Conservation (phyloP, 495 filamentous ascomycete genomes). For the Aspergillus indologenus region DNA sequence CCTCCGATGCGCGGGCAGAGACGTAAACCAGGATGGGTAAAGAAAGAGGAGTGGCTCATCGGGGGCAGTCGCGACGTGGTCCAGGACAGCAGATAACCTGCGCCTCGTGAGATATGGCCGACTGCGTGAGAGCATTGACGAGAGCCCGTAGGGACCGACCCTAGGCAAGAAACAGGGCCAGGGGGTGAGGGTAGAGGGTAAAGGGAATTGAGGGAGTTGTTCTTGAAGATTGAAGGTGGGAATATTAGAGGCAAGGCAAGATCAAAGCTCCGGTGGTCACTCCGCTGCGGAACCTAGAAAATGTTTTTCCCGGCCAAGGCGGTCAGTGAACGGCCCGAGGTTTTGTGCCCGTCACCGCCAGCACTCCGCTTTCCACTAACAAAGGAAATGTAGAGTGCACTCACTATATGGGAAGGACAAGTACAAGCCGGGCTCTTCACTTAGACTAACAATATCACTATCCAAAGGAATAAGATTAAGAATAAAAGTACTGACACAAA, state of each 20-base stretch:
- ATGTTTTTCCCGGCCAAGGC: background rate
- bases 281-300: background rate
- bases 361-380: too few species aligned
- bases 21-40: constrained; percentile 43
- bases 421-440: too few species aligned
- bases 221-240: background rate
- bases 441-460: too few species aligned
- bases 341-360: background rate
- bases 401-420: too few species aligned
- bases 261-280: background rate
- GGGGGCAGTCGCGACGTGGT: constrained; percentile 34
- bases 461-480: background rate
- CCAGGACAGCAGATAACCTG: constrained; percentile 35
- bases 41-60: constrained; percentile 45
- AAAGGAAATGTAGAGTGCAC: too few species aligned
- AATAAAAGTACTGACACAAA: background rate
- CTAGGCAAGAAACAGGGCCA: constrained; percentile 5
- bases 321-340: background rate
- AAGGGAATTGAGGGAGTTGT: background rate
- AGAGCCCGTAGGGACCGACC: background rate
- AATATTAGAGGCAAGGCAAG: constrained; percentile 10
- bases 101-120: constrained; percentile 41
- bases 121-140: constrained; percentile 40
- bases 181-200: constrained; percentile 2
- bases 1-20: constrained; percentile 25